These are phyloP conservation scores for Lignosus rhinocerotis DNA, from an alignment of 1,284 basidiomycete species.

Conservation along the genomic window DNA sequence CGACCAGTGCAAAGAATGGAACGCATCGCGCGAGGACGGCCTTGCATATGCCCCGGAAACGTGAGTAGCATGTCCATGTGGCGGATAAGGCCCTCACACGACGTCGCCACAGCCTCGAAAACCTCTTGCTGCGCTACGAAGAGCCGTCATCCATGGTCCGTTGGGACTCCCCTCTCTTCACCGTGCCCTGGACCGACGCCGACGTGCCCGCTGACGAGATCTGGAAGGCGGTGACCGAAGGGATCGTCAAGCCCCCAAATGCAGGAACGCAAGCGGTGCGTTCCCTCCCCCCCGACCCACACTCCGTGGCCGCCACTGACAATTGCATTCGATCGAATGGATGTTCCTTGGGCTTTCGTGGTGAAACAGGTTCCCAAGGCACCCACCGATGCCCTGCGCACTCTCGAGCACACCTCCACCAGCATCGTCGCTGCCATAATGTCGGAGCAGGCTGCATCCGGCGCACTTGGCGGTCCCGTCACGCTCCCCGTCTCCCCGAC, in stretches of 20 bases:
- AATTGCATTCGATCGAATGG: too few species aligned
- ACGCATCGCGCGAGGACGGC: constrained; percentile 51
- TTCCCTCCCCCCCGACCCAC: constrained; percentile 14
- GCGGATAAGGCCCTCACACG: background rate
- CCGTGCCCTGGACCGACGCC: constrained; percentile 75
- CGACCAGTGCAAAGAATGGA: constrained; percentile 82
- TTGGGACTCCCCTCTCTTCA: constrained; percentile 96
- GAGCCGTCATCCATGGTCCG: constrained; percentile 96
- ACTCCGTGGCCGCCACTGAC: background rate
- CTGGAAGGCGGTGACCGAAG: constrained; percentile 81
- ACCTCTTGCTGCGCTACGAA: constrained; percentile 88
- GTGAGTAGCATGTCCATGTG: constrained; percentile 45
- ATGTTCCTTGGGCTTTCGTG: background rate
- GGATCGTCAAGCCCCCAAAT: constrained; percentile 84
- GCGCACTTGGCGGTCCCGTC: constrained; percentile 51
- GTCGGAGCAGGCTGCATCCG: constrained; percentile 50
- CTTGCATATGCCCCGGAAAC: constrained; percentile 70
- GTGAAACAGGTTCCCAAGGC: constrained; percentile 65
- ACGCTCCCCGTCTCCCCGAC: constrained; percentile 48
- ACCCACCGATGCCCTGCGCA: constrained; percentile 79
- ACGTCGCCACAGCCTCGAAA: constrained; percentile 70
- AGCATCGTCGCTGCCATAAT: constrained; percentile 70
- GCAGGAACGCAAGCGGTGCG: constrained; percentile 80
- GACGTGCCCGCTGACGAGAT: constrained; percentile 72
- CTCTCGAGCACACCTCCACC: constrained; percentile 72